Base-by-base conservation (phyloP, 2,329 filamentous ascomycete species). In the Trichoderma atrobrunneum region DNA sequence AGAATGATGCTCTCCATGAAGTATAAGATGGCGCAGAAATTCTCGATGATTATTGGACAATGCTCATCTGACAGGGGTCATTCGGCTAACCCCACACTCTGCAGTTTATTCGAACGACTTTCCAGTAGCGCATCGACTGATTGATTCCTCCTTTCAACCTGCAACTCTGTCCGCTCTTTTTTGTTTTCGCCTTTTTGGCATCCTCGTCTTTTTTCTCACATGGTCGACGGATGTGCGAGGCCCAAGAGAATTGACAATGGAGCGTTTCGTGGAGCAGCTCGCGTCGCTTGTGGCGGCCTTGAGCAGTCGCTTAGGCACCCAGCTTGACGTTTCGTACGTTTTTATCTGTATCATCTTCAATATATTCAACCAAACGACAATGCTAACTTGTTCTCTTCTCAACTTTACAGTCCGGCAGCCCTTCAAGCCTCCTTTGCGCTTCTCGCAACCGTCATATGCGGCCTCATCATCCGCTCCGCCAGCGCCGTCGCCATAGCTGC, bases 391-490 rank as follows among this genome's bases (percentile, higher is more conserved):
- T 12, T 59, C 30, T 12, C 14, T 16, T 12, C 18, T 32, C 34
- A 5, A 5, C 0, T 11, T 21, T 21, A 66, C n/a, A 82, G 80
- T 10, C 75, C 76, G 64, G 72, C 73, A 6, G 68, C 73, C 2
- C 62, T 82, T 21, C 81, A 82, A 56, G 74, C 68, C n/a, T 28
- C 61, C 11, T 73, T 74, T 32, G 77, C 76, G 34, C 34, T 79
- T 12, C 7, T 79, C 60, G 78, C 78, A n/a, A 73, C 83, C 59
- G 59, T 77, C 56, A 72, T 80, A 59, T 79, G 81, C 64, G 43
- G 78, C 51, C 18, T 79, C 66, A 73, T 83, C 65, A 73, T 82
- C 68, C 77, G 77, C 39, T 32, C 78, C 34, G 72, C 39, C 11
- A 32, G 28, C 28, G 28, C 63, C n/a, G 24, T 48, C 4, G 72